These are phyloP conservation scores for Fusarium sp. DNA, from an alignment of 2,329 filamentous ascomycete genomes.

Conservation along the genomic window DNA sequence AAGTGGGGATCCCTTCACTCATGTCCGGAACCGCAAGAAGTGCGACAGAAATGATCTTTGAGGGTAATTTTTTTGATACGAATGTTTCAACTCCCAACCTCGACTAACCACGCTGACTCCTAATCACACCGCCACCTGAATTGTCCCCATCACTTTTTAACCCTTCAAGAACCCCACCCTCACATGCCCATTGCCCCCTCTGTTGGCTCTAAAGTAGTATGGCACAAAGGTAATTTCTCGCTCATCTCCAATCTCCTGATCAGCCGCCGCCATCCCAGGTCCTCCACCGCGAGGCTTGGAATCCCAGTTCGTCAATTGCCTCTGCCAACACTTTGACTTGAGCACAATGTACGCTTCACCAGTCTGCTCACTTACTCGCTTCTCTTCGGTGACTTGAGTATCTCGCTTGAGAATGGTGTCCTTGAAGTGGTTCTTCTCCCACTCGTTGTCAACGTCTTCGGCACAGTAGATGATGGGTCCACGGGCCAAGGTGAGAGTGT, in stretches of 20 bases:
- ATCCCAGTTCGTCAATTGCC: background rate
- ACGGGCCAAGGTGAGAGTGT: slow-evolving; percentile 64
- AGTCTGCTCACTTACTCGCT: background rate
- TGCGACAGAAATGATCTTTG: background rate
- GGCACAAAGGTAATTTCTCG: slow-evolving; percentile 11
- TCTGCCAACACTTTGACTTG: slow-evolving; percentile 21
- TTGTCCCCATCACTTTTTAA: background rate
- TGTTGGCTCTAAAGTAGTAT: slow-evolving; percentile 26
- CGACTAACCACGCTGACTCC: background rate
- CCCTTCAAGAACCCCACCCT: slow-evolving; percentile 17
- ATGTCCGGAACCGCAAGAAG: background rate
- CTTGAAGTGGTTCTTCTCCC: slow-evolving; percentile 33
- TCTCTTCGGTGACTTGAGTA: slow-evolving; percentile 11
- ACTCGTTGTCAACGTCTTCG: slow-evolving; percentile 58
- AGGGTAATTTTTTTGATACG: too few species aligned
- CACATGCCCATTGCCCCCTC: slow-evolving; percentile 30
- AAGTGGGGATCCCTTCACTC: background rate
- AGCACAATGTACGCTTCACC: slow-evolving; percentile 24
- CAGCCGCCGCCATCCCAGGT: background rate
- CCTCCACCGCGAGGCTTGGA: background rate
- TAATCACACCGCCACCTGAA: background rate
- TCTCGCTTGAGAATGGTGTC: slow-evolving; percentile 1
- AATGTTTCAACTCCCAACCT: background rate
- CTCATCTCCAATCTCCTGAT: background rate
- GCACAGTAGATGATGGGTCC: slow-evolving; percentile 72